Conservation (phyloP, 2,329 filamentous ascomycete species). For the Drechslera avenae region DNA sequence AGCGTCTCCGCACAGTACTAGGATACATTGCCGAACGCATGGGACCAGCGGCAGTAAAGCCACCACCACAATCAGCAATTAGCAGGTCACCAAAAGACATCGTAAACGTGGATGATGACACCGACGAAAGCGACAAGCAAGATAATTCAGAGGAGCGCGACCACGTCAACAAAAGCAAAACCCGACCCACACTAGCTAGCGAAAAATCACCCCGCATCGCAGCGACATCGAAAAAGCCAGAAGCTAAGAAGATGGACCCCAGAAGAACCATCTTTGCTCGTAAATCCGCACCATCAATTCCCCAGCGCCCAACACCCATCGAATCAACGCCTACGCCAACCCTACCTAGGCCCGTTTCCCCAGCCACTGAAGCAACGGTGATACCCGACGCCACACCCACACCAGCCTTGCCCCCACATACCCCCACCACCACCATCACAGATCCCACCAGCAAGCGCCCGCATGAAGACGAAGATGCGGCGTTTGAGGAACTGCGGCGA, state of each 20-base stretch:
- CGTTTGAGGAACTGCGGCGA: constrained; percentile 11
- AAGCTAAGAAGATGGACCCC: no score
- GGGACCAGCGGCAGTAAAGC: constrained; percentile 12
- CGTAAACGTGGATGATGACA: constrained; percentile 1
- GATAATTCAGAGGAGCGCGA: no score
- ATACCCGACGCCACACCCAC: background rate
- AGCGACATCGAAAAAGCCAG: no score
- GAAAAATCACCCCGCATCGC: background rate
- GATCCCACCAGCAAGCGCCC: no score
- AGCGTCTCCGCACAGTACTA: constrained; percentile 11
- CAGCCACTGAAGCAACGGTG: background rate
- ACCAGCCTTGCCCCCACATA: background rate
- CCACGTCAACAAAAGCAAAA: background rate
- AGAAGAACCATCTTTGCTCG: background rate
- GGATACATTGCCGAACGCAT: constrained; percentile 12
- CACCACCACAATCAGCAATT: background rate
- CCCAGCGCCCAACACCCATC: background rate
- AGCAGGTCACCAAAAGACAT: background rate
- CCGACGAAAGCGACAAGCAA: background rate
- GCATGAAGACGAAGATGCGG: constrained; percentile 18
- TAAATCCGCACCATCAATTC: background rate
- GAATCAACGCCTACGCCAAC: background rate
- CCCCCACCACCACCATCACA: background rate
- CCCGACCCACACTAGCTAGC: constrained; percentile 1
- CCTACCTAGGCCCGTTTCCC: background rate